These are phyloP conservation scores for Pleurotus pulmonarius DNA, from an alignment of 768 basidiomycete species.

Conservation along the genomic window DNA sequence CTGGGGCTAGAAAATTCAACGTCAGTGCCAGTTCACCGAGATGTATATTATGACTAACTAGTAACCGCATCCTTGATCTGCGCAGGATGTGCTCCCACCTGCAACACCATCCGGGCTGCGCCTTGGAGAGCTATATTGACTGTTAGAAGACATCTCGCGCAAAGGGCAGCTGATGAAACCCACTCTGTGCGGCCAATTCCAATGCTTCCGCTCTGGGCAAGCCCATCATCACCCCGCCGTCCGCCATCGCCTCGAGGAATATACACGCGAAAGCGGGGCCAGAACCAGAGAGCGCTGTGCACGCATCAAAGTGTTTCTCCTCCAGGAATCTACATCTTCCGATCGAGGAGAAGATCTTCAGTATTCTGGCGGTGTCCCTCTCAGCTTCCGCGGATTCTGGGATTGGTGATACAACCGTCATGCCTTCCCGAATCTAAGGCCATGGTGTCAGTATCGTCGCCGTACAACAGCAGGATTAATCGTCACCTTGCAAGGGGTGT, in stretches of 20 bases:
- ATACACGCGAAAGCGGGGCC: slow-evolving; percentile 97
- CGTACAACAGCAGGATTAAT: too few species aligned
- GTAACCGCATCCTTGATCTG: slow-evolving; percentile 97
- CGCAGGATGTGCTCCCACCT: slow-evolving; percentile 87
- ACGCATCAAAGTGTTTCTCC: slow-evolving; percentile 98
- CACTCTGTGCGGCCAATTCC: slow-evolving; percentile 94
- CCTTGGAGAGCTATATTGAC: slow-evolving; percentile 81
- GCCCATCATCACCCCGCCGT: slow-evolving; percentile 99
- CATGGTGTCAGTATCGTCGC: too few species aligned
- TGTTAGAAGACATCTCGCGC: slow-evolving; percentile 4
- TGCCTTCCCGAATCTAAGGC: slow-evolving; percentile 92
- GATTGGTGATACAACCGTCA: slow-evolving; percentile 89
- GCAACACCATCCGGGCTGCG: slow-evolving; percentile 91
- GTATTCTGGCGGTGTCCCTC: slow-evolving; percentile 66
- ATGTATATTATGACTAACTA: slow-evolving; percentile 50
- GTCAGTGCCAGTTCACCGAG: neutral
- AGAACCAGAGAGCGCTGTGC: slow-evolving; percentile 92
- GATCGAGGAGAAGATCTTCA: slow-evolving; percentile 95
- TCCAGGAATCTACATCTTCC: slow-evolving; percentile 95
- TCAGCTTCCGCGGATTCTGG: slow-evolving; percentile 48
- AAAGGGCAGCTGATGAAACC: slow-evolving; percentile 18
- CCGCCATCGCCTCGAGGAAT: slow-evolving; percentile 97
- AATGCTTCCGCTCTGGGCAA: slow-evolving; percentile 90
- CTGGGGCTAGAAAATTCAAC: slow-evolving; percentile 63
- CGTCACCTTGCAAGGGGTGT: slow-evolving; percentile 88